Conservation (phyloP, 2,329 filamentous ascomycete species). For the Cladophialophora psammophila region DNA sequence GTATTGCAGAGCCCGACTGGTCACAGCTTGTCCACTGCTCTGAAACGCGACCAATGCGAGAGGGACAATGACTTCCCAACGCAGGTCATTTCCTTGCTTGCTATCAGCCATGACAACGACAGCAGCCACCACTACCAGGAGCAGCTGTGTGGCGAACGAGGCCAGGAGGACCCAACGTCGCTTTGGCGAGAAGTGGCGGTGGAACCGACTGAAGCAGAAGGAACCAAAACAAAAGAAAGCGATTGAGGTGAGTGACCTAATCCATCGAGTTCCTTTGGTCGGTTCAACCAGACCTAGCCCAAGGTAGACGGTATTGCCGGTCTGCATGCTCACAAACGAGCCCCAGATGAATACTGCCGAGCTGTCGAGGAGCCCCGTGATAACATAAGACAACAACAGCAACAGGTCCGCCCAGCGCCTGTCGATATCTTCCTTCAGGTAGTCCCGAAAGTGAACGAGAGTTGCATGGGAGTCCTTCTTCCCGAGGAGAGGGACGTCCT, state of each 20-base stretch:
- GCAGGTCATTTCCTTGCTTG: conserved; percentile 51
- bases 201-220: conserved; percentile 73
- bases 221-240: conserved; percentile 75
- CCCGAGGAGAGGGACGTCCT: conserved; percentile 25
- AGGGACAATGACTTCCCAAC: conserved; percentile 70
- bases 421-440: conserved; percentile 34
- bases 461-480: conserved; percentile 4
- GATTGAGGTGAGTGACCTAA: conserved; percentile 76
- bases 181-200: conserved; percentile 67
- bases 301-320: conserved; percentile 82
- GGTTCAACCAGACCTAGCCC: conserved; percentile 74
- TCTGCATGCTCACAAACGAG: conserved; percentile 85
- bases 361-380: conserved; percentile 80
- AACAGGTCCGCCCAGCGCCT: conserved; percentile 67
- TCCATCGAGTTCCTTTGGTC: conserved; percentile 65
- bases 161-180: conserved; percentile 70
- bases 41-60: conserved; percentile 77
- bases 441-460: conserved; percentile 19
- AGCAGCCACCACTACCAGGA: conserved; percentile 44
- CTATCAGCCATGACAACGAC: conserved; percentile 52
- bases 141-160: conserved; percentile 64
- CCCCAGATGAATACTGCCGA: conserved; percentile 79
- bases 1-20: conserved; percentile 72
- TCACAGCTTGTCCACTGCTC: conserved; percentile 79
- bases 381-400: conserved; percentile 74